Evolutionary conservation across 2,329 filamentous ascomycete genomes (phyloP).

Genomic region (Paecilomyces sp.): DNA sequence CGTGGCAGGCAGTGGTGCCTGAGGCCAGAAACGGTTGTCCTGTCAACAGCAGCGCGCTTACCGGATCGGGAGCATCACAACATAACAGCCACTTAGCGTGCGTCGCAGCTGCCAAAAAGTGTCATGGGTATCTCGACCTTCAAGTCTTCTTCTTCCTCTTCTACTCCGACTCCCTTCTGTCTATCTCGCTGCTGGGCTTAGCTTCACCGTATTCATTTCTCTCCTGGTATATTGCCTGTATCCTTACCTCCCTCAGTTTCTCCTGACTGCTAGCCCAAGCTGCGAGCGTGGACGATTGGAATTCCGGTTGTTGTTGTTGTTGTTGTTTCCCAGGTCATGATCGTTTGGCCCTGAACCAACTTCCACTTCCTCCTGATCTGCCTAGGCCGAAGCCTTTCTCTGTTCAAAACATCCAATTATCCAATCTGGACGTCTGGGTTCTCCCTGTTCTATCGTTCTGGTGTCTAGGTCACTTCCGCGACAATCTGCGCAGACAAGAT

Average conservation of each 20-base stretch:
- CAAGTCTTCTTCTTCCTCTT: constrained; percentile 12
- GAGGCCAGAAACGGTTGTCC: constrained; percentile 27
- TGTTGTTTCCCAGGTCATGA: not conserved
- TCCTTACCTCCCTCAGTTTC: constrained; percentile 9
- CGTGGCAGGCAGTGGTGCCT: constrained; percentile 9
- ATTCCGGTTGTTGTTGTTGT: not conserved
- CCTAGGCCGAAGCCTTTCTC: not conserved
- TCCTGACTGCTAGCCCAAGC: constrained; percentile 1
- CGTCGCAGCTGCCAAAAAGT: constrained; percentile 27
- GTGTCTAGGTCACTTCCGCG: not conserved
- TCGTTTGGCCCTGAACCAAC: not conserved
- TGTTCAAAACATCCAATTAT: not conserved
- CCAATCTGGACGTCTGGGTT: not conserved
- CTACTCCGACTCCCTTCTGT: constrained; percentile 9
- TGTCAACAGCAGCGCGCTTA: constrained; percentile 29
- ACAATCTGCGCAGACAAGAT: constrained; percentile 27
- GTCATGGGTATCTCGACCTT: constrained; percentile 7
- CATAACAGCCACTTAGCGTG: constrained; percentile 31
- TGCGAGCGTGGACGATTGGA: not conserved
- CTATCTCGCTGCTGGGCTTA: constrained; percentile 1
- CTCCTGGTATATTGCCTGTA: constrained; percentile 3
- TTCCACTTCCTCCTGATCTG: not conserved
- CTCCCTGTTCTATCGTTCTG: not conserved
- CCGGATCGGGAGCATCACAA: constrained; percentile 25
- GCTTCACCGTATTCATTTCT: constrained; percentile 4